Evolutionary conservation across 2,329 filamentous ascomycete species (phyloP), one percentile per base, ranked within the genome.

Genomic region (Magnaporthiopsis poae): DNA sequence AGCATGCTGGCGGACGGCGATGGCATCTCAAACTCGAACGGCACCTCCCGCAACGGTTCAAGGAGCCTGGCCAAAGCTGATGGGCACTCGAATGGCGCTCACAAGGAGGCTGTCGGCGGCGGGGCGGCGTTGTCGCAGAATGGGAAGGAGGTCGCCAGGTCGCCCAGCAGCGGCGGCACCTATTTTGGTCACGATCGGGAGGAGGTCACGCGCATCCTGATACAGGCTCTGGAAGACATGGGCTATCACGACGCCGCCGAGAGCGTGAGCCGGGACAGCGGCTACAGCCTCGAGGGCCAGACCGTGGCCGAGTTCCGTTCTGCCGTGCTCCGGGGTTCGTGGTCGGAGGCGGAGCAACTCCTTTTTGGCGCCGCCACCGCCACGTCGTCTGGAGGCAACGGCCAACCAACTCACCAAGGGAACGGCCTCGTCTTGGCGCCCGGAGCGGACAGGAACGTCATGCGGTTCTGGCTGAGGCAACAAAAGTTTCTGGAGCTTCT

Each of bases 401-500:
- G 72, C 39, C 71, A 72, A 12, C 73, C 74, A 29, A 67, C 71
- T 61, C 46, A 21, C 18, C 46, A 56, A 18, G 78, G 78, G 0
- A 82, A 86, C 70, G 91, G 89, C 1, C 80, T 99, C 66, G 85
- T 91, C 21, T 82, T 98, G 65, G 86, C 89, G 21, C 86, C 90
- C 61, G 88, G 86, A 31, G 89, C 91, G 8, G 89, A 96, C 72
- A 84, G 84, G 67, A 87, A 89, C 70, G 82, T 89, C 65, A 94
- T 99, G 90, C 84, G 89, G 62, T 97, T 98, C 76, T 88, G 88
- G 81, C 81, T 99, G 72, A 86, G 94, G 69, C 90, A 96, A 74
- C 95, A 99, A 75, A 98, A 98, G 76, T 99, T 94, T 72, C 81
- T 99, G 36, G 95, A 99, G 78, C 80, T 96, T 11, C 80, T 99